Evolutionary conservation across 768 basidiomycete species (phyloP), one percentile per base, ranked within the genome.

Genomic region (Postia placenta): DNA sequence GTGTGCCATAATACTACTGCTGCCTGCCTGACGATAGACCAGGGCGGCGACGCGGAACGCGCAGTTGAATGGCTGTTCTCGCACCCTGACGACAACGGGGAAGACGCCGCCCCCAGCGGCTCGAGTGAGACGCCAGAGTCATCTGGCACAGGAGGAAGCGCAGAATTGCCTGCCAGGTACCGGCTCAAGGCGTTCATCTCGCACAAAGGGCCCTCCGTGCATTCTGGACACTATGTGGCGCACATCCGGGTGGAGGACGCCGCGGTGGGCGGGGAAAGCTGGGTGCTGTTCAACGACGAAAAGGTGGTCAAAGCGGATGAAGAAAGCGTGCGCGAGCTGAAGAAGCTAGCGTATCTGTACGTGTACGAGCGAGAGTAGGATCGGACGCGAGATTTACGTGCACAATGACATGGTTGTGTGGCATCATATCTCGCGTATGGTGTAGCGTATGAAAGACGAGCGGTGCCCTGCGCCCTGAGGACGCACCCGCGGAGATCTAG

Each of bases 21-120:
- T n/a, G n/a, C 42, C 11, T 38, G 23, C 17, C 39, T 37, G 17
- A 14, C 41, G 11, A 36, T 40, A 15, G 9, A 54, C 1, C 58
- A 92, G 89, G 73, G 71, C 30, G 85, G 85, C 6, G 77, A 90
- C 58, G 67, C 79, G 0, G 92, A 94, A 57, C 82, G 91, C 20
- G 94, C 95, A 0, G 80, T 97, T 2, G 95, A 97, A 59, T 98
- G 95, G 95, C 69, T 98, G 19, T 97, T 98, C 72, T 89, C 77
- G 50, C 92, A 98, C 60, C 87, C 93, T 0, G 92, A 90, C 45
- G 94, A 95, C 56, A 75, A 65, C 1, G 91, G 90, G 7, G 85
- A 92, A 56, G 75, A 74, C 14, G 53, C 65, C 5, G 51, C 65
- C 0, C 41, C 66, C 6, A 26, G 64, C 0, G 27, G 65, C 1